Evolutionary conservation across 768 basidiomycete genomes (phyloP).

Genomic region (Suillus occidentalis): DNA sequence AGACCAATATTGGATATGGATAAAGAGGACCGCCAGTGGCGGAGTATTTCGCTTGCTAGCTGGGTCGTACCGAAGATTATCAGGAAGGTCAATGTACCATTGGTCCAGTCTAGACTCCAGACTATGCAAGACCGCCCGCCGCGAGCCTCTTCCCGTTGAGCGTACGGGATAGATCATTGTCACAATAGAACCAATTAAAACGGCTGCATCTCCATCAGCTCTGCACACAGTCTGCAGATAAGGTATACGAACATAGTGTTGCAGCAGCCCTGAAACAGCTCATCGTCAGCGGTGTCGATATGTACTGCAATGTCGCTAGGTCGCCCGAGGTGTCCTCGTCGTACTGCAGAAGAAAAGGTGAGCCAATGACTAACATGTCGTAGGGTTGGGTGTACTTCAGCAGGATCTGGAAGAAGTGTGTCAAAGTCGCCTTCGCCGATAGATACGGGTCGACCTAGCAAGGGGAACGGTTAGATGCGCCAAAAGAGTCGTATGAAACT

Average conservation of each 20-base stretch:
- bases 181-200: constrained; percentile 67
- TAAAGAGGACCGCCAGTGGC: constrained; percentile 62
- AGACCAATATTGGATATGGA: constrained; percentile 78
- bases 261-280: constrained; percentile 56
- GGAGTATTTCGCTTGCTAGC: constrained; percentile 53
- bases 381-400: constrained; percentile 41
- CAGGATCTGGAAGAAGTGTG: constrained; percentile 56
- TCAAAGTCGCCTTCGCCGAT: constrained; percentile 74
- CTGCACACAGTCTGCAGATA: constrained; percentile 2
- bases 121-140: constrained; percentile 48
- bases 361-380: constrained; percentile 9
- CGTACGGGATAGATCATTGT: constrained; percentile 71
- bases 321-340: constrained; percentile 49
- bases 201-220: constrained; percentile 41
- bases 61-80: constrained; percentile 59
- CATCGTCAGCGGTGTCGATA: constrained; percentile 43
- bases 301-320: constrained; percentile 41
- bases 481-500: constrained; percentile 6
- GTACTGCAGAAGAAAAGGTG: constrained; percentile 39
- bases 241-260: constrained; percentile 51
- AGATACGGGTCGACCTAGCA: constrained; percentile 60
- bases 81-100: constrained; percentile 72
- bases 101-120: constrained; percentile 71
- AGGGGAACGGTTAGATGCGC: constrained; percentile 13
- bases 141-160: constrained; percentile 42